phyloP scores from a whole-genome alignment of 164 flowering plant species.

The Platanus orientalis region DNA sequence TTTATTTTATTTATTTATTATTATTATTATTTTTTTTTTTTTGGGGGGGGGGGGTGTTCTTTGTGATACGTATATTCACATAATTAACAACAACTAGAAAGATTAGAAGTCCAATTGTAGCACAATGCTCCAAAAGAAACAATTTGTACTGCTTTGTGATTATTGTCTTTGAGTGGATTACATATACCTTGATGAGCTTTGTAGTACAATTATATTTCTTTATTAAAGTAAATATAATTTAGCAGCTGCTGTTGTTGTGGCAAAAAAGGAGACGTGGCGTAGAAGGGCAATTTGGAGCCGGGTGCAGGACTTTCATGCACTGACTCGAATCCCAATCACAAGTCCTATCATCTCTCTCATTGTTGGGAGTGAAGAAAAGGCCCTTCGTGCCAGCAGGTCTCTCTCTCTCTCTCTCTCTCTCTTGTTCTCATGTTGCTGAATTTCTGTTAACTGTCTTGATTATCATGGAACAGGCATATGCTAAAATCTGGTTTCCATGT shows the following conservation, averaged over 20 bases:
- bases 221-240: slow-evolving; percentile 15
- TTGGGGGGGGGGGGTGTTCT: too few species aligned
- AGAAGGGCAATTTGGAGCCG: slow-evolving; percentile 65
- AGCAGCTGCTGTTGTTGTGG: slow-evolving; percentile 82
- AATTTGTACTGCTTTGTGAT: too few species aligned
- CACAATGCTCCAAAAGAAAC: too few species aligned
- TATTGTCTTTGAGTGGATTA: too few species aligned
- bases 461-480: slow-evolving; percentile 44
- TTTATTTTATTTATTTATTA: too few species aligned
- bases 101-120: too few species aligned
- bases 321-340: slow-evolving; percentile 67
- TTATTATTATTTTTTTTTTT: too few species aligned
- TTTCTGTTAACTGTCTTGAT: slow-evolving; percentile 12
- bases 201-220: too few species aligned
- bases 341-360: slow-evolving; percentile 83
- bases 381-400: slow-evolving; percentile 80
- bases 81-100: too few species aligned
- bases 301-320: slow-evolving; percentile 59
- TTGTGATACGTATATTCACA: too few species aligned
- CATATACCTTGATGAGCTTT: too few species aligned
- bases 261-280: slow-evolving; percentile 82
- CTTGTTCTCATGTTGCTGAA: neutral
- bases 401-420: slow-evolving; percentile 18
- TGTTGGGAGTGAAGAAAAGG: slow-evolving; percentile 79
- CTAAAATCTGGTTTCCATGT: slow-evolving; percentile 81